These are phyloP conservation scores for Starmerella khaoyaiensis DNA, from an alignment of 805 yeast genomes.

Conservation along the genomic window DNA sequence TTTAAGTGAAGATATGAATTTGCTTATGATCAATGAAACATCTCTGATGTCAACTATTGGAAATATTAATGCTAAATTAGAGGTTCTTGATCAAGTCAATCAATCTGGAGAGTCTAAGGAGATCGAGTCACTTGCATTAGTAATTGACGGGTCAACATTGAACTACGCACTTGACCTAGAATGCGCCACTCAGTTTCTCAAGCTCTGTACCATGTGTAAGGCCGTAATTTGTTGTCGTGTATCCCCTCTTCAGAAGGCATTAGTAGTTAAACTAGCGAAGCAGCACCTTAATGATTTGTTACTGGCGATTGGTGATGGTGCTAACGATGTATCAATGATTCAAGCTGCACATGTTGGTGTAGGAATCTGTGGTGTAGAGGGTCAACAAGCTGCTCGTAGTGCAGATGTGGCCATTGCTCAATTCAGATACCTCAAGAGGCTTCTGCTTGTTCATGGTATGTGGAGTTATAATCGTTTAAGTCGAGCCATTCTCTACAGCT, in stretches of 20 bases:
- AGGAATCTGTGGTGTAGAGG: slow-evolving; percentile 98
- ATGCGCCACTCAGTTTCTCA: slow-evolving; percentile 63
- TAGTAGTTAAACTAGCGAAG: slow-evolving; percentile 90
- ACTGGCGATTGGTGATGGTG: slow-evolving; percentile 96
- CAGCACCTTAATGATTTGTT: slow-evolving; percentile 51
- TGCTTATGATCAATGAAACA: slow-evolving; percentile 79
- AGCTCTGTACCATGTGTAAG: slow-evolving; percentile 73
- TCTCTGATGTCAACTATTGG: slow-evolving; percentile 59
- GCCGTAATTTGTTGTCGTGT: slow-evolving; percentile 98
- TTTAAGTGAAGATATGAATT: slow-evolving; percentile 88
- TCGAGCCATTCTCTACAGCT: slow-evolving; percentile 83
- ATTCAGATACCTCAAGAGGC: slow-evolving; percentile 69
- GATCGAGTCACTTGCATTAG: slow-evolving; percentile 65
- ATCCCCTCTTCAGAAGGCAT: slow-evolving; percentile 91
- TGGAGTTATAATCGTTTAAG: slow-evolving; percentile 97
- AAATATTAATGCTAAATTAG: slow-evolving; percentile 61
- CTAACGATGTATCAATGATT: slow-evolving; percentile 97
- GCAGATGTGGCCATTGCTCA: slow-evolving; percentile 97
- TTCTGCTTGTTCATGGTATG: slow-evolving; percentile 85
- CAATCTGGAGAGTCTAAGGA: slow-evolving; percentile 34
- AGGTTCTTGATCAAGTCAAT: slow-evolving; percentile 39
- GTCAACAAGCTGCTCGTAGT: slow-evolving; percentile 97
- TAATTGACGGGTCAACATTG: slow-evolving; percentile 88
- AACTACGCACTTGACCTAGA: slow-evolving; percentile 74
- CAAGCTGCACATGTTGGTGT: slow-evolving; percentile 99